Conservation (phyloP, 2,329 filamentous ascomycete species). For the Leptographium radiaticola region DNA sequence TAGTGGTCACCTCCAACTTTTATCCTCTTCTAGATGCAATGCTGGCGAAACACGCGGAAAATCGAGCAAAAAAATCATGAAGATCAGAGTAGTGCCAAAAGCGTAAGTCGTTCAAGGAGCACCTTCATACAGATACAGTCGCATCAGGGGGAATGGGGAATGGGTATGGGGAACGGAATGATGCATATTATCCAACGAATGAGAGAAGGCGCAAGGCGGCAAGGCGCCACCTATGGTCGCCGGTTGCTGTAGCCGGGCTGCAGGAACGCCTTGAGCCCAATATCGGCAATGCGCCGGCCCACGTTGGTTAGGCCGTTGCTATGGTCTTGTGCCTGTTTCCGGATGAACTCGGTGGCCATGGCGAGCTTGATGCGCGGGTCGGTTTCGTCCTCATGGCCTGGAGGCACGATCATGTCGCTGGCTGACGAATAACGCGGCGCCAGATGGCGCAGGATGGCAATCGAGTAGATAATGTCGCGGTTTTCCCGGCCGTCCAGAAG, state of each 20-base stretch:
- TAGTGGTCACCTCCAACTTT: neutral
- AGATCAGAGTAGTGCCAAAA: neutral
- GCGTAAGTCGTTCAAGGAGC: neutral
- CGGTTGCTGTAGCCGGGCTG: constrained; percentile 35
- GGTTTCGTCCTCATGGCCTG: constrained; percentile 49
- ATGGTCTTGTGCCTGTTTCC: constrained; percentile 46
- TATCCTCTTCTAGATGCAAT: neutral
- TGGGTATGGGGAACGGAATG: neutral
- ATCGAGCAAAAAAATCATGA: neutral
- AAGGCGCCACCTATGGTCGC: constrained; percentile 1
- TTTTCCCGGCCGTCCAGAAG: constrained; percentile 73
- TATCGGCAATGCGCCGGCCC: constrained; percentile 54
- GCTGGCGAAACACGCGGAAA: neutral
- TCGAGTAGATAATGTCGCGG: constrained; percentile 79
- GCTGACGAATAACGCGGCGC: constrained; percentile 51
- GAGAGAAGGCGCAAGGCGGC: neutral
- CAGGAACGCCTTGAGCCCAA: constrained; percentile 49
- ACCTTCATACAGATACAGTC: neutral
- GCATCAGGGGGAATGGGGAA: neutral
- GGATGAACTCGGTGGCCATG: constrained; percentile 57
- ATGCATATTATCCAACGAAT: neutral
- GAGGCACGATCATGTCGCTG: constrained; percentile 22
- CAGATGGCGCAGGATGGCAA: constrained; percentile 66
- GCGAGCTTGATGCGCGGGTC: constrained; percentile 54
- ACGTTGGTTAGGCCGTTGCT: constrained; percentile 60